Evolutionary conservation across 352 stramenopile genomes (phyloP), one percentile per base, ranked within the genome.

Genomic region (Globisporangium spiculum): DNA sequence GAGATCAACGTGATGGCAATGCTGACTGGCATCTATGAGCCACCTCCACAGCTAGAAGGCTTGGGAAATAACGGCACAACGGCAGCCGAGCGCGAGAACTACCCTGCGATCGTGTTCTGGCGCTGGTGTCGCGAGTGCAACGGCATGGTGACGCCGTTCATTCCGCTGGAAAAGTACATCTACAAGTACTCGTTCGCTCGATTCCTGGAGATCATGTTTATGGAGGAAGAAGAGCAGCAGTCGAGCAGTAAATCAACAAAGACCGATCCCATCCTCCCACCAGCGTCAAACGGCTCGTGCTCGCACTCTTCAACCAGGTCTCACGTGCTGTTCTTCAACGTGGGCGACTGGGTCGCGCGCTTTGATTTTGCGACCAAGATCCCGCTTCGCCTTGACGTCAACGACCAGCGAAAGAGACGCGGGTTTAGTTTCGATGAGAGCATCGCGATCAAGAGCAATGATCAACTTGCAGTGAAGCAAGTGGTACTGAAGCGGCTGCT

Each of bases 121-220:
- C 97, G 95, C n/a, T 98, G 97, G 79, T 99, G 97, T 72, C 94
- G 80, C n/a, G 86, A 96, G 46, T 99, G 97, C 79, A 80, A 86
- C 55, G 81, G 86, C 26, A 89, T 99, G 64, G 94, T 99, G 38
- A 98, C 94, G 9, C 92, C 96, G 10, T 89, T 98, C 41, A 79
- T 93, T 12, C 77, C 81, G 48, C 63, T 96, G 80, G 75, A 92
- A 88, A 83, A 97, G 83, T 75, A 97, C 93, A 78, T 96, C 24
- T 98, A 98, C 89, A 98, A 99, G 77, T 99, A 98, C 76, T 98
- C 90, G 14, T 98, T 99, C 76, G 97, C 96, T 27, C 98, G 98
- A 64, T 98, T 99, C 60, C 73, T 99, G n/a, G 96, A 99, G 74
- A 81, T 98, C 8, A 89, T 97, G 36, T 98, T 99, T 59, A 93